Base-by-base conservation (phyloP, 1,139 yeast species). In the Yamadazyma sp. region DNA sequence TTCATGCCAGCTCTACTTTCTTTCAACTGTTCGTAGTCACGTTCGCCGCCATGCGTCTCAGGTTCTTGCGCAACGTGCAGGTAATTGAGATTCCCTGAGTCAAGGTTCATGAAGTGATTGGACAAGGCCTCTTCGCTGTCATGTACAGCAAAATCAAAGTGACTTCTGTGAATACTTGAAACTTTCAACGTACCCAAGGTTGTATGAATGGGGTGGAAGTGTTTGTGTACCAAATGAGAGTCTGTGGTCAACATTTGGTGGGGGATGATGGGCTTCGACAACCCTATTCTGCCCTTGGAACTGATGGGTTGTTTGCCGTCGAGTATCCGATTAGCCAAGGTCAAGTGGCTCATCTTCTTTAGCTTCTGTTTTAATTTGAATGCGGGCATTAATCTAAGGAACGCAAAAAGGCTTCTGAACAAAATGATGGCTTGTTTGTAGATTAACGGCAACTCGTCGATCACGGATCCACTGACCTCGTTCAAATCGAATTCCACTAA, bases 211-310 rank as follows among this genome's bases (percentile, higher is more conserved):
- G 94, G 87, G 9, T 77, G 73, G 42, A 92, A 77, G 42, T 72
- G 72, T 54, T 77, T 78, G 38, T 80, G 84, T 17, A 73, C 73
- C 45, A 83, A 60, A 53, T 83, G 89, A 9, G 78, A 58, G 14
- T 73, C 77, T 0, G 69, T 63, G 54, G 50, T 59, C 46, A 50
- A 56, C 63, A 54, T 65, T 56, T 53, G 74, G 48, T 56, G 71
- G 44, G 62, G 79, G 5, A 78, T 69, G 2, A 88, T 74, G 2
- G 83, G 69, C 54, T 83, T 85, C 43, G 91, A 82, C 40, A 91
- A 70, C 0, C 97, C 97, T 18, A 88, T 77, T 46, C 97, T 66
- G 2, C 96, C 96, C 53, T 82, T 83, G 2, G 95, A 84, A 18
- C 82, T 71, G 30, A 89, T 87, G 0, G 94, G 83, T 45, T 79